Percentiles rank a stretch among this genome's conserved stretches.
Evolutionary conservation across 75 land plant species (phyloP).

Genomic region (Pinus albicaulis): DNA sequence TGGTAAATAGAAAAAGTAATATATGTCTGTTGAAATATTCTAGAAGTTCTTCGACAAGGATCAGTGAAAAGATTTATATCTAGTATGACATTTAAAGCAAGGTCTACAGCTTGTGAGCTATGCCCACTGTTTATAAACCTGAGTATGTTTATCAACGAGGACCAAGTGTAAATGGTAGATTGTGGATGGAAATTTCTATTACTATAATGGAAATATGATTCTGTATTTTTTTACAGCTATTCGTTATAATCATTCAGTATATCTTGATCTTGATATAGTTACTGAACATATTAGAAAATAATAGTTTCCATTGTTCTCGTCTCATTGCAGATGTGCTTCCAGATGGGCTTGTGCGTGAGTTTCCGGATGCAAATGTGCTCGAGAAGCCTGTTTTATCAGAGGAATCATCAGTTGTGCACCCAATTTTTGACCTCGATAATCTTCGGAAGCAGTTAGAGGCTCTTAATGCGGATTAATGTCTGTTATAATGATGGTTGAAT

Average conservation of each 20-base stretch:
- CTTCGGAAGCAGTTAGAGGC: constrained; percentile 71
- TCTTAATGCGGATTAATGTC: constrained; percentile 38
- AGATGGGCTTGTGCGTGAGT: constrained; percentile 59
- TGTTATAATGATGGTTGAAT: background rate
- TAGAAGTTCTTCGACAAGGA: too few species aligned
- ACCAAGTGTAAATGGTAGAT: background rate
- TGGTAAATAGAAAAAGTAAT: too few species aligned
- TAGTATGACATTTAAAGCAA: too few species aligned
- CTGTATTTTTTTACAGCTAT: background rate
- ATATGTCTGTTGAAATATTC: too few species aligned
- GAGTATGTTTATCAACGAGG: background rate
- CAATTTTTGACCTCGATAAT: constrained; percentile 55
- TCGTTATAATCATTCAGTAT: too few species aligned
- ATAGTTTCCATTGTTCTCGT: background rate
- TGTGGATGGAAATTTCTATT: background rate
- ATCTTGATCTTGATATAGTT: too few species aligned
- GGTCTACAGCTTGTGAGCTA: too few species aligned
- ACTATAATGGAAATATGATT: background rate
- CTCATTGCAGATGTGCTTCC: constrained; percentile 49
- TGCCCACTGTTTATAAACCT: background rate
- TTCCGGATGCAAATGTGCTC: constrained; percentile 52
- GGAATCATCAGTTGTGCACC: background rate
- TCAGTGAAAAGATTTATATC: too few species aligned
- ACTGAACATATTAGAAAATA: background rate
- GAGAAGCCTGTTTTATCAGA: constrained; percentile 13